Evolutionary conservation across 805 yeast genomes (phyloP), one percentile per base, ranked within the genome.

Genomic region (Brettanomyces anomalus): DNA sequence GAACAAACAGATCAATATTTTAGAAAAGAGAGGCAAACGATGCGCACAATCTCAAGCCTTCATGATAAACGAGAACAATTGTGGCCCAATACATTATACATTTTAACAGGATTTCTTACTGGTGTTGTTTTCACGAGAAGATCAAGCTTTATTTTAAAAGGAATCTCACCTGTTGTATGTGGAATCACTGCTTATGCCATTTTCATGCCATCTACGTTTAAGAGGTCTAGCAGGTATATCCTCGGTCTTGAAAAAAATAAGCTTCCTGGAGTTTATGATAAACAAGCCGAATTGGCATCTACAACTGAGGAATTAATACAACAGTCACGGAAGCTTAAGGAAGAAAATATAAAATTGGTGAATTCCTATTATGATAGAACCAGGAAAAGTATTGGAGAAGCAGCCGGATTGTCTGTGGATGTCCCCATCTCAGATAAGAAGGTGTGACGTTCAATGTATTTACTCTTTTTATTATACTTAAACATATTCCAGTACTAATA

Each of bases 91-190:
- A 62, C 79, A 3, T 61, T 85, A 26, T 87, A 85, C 57, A 69
- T 87, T 33, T 56, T 77, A 8, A 74, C 85, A 24, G 88, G 86
- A 13, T 71, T 77, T 2, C 67, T 87, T 43, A 65, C 86, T 6
- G 95, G 95, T 33, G 73, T 82, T 37, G 79, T 86, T 41, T 52
- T 79, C 40, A 76, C 93, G 2, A 82, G 94, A 54, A 77, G 80
- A 52, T 70, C 83, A 45, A 77, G 77, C 44, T 49, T 79, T 18
- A 41, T 79, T 2, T 55, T 82, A 11, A 76, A 79, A 53, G 66
- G 71, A 3, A 47, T 72, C 1, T 64, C 74, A 14, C 95, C 95
- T 1, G 43, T 79, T 3, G 62, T 67, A 0, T 70, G 81, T 42
- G 93, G 89, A 13, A 47, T 73, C 24, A 72, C 66, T 5, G 77